Evolutionary conservation across 2,329 filamentous ascomycete species (phyloP).

Genomic region (Diplodia mutila): DNA sequence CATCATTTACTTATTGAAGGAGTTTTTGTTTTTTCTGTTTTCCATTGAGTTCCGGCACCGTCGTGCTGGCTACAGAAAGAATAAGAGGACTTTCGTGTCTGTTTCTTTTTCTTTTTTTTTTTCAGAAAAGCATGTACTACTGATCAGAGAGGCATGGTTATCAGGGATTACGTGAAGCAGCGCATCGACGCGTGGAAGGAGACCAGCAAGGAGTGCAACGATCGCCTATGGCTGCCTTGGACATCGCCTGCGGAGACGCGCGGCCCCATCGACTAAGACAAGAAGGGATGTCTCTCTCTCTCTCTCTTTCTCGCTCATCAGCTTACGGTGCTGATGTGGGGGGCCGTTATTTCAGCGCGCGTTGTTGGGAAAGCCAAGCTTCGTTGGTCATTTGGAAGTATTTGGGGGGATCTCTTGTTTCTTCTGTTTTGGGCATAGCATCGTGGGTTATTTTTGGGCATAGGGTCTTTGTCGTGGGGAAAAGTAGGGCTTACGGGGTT

Average conservation of each 20-base stretch:
- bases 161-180: not conserved
- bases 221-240: not conserved
- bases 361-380: not conserved
- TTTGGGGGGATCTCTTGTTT: not conserved
- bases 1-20: not conserved
- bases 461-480: not conserved
- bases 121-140: not conserved
- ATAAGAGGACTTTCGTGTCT: not conserved
- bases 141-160: not conserved
- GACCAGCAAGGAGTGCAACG: too few relatives aligned
- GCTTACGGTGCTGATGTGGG: not conserved
- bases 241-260: not conserved
- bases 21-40: not conserved
- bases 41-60: not conserved
- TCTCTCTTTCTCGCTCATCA: not conserved
- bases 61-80: not conserved
- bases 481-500: not conserved
- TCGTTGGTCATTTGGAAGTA: not conserved
- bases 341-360: not conserved
- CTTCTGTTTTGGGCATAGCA: not conserved
- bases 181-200: not conserved
- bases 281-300: not conserved
- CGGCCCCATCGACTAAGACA: conserved; percentile 1
- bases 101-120: not conserved
- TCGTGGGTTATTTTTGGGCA: not conserved